A percentile compares a stretch with the other conserved stretches of the same genome.
These are phyloP conservation scores for Phaeosphaeria sp. DNA, from an alignment of 2,329 filamentous ascomycete genomes.

Conservation along the genomic window DNA sequence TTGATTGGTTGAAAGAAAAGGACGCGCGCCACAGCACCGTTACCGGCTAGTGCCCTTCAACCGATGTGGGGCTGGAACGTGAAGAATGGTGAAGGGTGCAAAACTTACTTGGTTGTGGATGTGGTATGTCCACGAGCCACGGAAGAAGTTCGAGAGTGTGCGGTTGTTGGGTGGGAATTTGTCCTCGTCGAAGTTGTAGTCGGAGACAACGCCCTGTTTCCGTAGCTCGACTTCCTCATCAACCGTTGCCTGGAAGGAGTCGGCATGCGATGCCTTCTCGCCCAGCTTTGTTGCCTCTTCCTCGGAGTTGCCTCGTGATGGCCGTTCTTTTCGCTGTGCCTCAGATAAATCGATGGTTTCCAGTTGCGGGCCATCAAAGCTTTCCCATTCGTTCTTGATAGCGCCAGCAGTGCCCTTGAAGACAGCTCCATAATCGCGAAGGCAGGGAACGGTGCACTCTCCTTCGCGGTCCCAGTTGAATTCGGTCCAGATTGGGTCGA, in stretches of 20 bases:
- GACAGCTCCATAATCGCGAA: slow-evolving; percentile 60
- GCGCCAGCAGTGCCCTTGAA: slow-evolving; percentile 58
- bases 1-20: slow-evolving; percentile 12
- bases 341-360: slow-evolving; percentile 42
- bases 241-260: slow-evolving; percentile 50
- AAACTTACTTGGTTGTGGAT: slow-evolving; percentile 62
- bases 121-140: slow-evolving; percentile 64
- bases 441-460: slow-evolving; percentile 61
- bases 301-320: slow-evolving; percentile 29
- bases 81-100: not conserved
- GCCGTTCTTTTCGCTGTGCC: slow-evolving; percentile 37
- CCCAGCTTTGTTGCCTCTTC: slow-evolving; percentile 28
- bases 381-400: slow-evolving; percentile 61
- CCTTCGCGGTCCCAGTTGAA: slow-evolving; percentile 62
- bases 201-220: slow-evolving; percentile 49
- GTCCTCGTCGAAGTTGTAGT: slow-evolving; percentile 59
- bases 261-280: slow-evolving; percentile 35
- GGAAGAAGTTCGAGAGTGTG: slow-evolving; percentile 63
- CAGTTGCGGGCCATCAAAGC: slow-evolving; percentile 56
- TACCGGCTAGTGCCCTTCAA: slow-evolving; percentile 8
- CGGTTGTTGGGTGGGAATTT: slow-evolving; percentile 64
- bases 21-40: slow-evolving; percentile 5
- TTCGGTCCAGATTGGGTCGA: slow-evolving; percentile 65
- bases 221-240: slow-evolving; percentile 51
- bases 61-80: not conserved